Evolutionary conservation across 306 rosid species (phyloP).

Genomic region (Alnus rubra): DNA sequence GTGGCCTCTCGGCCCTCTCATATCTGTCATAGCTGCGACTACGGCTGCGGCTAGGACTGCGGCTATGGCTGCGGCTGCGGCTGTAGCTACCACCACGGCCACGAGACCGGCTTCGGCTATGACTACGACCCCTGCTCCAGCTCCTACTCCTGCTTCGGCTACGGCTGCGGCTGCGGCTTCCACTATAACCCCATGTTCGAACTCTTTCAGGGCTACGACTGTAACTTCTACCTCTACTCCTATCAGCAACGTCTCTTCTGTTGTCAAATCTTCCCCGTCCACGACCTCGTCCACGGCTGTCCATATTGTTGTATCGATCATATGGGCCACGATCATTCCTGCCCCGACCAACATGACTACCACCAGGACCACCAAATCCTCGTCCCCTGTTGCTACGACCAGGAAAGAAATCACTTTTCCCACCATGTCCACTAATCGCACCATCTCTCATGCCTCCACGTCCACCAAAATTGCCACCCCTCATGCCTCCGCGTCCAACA

Average conservation of each 20-base stretch:
- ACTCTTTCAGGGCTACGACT: constrained; percentile 95
- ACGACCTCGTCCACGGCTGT: constrained; percentile 77
- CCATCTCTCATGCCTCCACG: constrained; percentile 54
- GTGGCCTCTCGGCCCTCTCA: constrained; percentile 16
- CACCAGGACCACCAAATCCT: constrained; percentile 70
- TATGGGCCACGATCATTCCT: constrained; percentile 63
- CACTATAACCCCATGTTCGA: constrained; percentile 71
- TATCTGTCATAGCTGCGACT: constrained; percentile 47
- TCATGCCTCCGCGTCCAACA: constrained; percentile 59
- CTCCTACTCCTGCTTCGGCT: constrained; percentile 54
- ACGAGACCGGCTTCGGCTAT: constrained; percentile 65
- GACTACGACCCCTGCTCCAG: constrained; percentile 47
- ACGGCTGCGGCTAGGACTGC: constrained; percentile 29
- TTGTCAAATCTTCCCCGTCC: constrained; percentile 86
- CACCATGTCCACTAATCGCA: constrained; percentile 55
- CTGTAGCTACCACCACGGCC: constrained; percentile 47
- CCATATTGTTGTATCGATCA: constrained; percentile 61
- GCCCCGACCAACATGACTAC: constrained; percentile 67
- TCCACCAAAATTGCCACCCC: constrained; percentile 68
- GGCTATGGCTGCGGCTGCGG: constrained; percentile 28
- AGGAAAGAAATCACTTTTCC: constrained; percentile 76
- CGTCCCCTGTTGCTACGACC: constrained; percentile 83
- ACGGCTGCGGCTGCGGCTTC: constrained; percentile 39
- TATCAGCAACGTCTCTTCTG: constrained; percentile 57
- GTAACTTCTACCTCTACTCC: constrained; percentile 74